phyloP scores from a whole-genome alignment of 805 yeast species.

The Pichia insulana region DNA sequence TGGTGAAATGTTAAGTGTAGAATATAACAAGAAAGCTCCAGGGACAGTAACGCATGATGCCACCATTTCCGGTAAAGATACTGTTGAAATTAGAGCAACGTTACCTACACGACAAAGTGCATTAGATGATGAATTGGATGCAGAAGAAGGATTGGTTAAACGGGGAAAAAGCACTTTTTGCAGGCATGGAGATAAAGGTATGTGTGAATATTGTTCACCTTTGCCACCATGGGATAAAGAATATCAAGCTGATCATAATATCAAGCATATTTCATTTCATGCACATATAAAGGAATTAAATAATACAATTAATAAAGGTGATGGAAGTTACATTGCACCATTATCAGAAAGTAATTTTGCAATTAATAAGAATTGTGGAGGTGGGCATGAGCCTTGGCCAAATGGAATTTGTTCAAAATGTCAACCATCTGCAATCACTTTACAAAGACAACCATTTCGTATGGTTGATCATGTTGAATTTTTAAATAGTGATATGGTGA shows the following conservation, averaged over 20 bases:
- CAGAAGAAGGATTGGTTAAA: constrained; percentile 61
- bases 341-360: constrained; percentile 60
- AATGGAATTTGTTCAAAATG: constrained; percentile 91
- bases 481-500: constrained; percentile 61
- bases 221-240: constrained; percentile 88
- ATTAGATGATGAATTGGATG: constrained; percentile 60
- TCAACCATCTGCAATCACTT: constrained; percentile 91
- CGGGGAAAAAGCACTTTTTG: constrained; percentile 60
- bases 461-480: constrained; percentile 98
- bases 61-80: constrained; percentile 10
- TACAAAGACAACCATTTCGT: constrained; percentile 82
- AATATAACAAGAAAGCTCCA: constrained; percentile 21
- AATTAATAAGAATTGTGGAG: constrained; percentile 55
- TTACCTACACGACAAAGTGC: constrained; percentile 37
- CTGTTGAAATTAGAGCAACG: constrained; percentile 4
- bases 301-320: constrained; percentile 53
- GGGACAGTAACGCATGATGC: background rate
- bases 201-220: constrained; percentile 97
- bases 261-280: constrained; percentile 85
- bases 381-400: constrained; percentile 93
- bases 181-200: constrained; percentile 84
- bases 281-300: constrained; percentile 69
- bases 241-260: constrained; percentile 63
- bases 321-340: constrained; percentile 70
- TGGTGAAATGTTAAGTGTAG: constrained; percentile 50